phyloP scores from a whole-genome alignment of 108 stramenopile species.

The Nitzschia putrida region DNA sequence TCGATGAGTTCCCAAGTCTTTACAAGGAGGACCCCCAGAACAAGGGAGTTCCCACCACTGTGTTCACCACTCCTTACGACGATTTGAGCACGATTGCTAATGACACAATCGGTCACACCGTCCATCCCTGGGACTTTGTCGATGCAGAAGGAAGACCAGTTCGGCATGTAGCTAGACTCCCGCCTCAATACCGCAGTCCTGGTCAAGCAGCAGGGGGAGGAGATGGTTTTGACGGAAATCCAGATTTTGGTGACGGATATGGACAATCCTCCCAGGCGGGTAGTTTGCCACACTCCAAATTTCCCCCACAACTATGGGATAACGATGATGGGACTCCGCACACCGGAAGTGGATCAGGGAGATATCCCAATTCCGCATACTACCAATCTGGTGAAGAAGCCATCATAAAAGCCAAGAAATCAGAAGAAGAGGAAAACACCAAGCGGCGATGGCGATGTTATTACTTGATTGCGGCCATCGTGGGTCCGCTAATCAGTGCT shows the following conservation, averaged over 20 bases:
- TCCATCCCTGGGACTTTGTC: conserved; percentile 7
- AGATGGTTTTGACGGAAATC: not conserved
- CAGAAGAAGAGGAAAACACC: not conserved
- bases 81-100: conserved; percentile 12
- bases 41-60: not conserved
- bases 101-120: conserved; percentile 16
- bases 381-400: not conserved
- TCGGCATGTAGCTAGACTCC: not conserved
- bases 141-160: not conserved
- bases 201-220: not conserved
- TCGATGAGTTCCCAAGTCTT: conserved; percentile 14
- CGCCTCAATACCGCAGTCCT: not conserved
- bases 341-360: not conserved
- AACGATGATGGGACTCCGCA: not conserved
- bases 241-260: not conserved
- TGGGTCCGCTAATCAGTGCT: not conserved
- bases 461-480: not conserved
- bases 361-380: not conserved
- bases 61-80: conserved; percentile 10
- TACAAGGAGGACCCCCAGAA: not conserved
- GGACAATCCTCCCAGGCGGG: not conserved
- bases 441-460: not conserved
- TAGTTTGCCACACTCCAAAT: conserved; percentile 12
- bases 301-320: not conserved
- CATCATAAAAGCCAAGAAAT: not conserved